phyloP scores from a whole-genome alignment of 192 early-diverging fungal species.

The Kickxella alabastrina region DNA sequence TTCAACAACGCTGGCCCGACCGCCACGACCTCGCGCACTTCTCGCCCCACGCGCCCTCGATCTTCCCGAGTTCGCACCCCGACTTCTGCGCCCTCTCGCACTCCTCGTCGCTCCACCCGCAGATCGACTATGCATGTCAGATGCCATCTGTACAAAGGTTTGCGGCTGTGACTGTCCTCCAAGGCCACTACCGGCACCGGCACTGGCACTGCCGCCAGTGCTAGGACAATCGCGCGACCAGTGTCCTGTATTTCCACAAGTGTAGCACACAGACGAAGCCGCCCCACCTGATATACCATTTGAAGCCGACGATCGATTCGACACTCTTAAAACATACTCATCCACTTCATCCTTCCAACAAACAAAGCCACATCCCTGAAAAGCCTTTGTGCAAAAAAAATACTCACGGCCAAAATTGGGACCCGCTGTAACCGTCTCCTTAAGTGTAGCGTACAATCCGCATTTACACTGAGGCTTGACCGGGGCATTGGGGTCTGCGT shows the following conservation, averaged over 20 bases:
- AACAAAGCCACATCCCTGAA: conserved; percentile 34
- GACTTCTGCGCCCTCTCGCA: too few species aligned
- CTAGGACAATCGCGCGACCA: not conserved
- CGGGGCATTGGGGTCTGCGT: not conserved
- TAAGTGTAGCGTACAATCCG: conserved; percentile 35
- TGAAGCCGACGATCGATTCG: not conserved
- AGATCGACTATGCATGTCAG: too few species aligned
- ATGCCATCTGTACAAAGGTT: too few species aligned
- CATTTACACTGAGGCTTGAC: conserved; percentile 53
- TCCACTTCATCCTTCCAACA: conserved; percentile 37
- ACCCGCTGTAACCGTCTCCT: conserved; percentile 8
- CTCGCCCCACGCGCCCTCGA: too few species aligned
- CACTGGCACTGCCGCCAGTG: too few species aligned
- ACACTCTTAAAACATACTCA: conserved; percentile 6
- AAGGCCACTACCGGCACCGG: too few species aligned
- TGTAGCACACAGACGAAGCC: not conserved
- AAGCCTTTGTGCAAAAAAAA: conserved; percentile 47
- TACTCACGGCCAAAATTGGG: conserved; percentile 55
- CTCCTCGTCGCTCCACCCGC: too few species aligned
- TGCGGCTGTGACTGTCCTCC: too few species aligned
- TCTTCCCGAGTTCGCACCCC: too few species aligned
- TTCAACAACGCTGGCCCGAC: too few species aligned
- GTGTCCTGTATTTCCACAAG: not conserved
- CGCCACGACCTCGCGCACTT: too few species aligned
- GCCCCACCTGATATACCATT: too few species aligned